A percentile compares a stretch with the other conserved stretches of the same genome.
These are phyloP conservation scores for Suhomyces tanzawaensis DNA, from an alignment of 805 yeast genomes.

Conservation along the genomic window DNA sequence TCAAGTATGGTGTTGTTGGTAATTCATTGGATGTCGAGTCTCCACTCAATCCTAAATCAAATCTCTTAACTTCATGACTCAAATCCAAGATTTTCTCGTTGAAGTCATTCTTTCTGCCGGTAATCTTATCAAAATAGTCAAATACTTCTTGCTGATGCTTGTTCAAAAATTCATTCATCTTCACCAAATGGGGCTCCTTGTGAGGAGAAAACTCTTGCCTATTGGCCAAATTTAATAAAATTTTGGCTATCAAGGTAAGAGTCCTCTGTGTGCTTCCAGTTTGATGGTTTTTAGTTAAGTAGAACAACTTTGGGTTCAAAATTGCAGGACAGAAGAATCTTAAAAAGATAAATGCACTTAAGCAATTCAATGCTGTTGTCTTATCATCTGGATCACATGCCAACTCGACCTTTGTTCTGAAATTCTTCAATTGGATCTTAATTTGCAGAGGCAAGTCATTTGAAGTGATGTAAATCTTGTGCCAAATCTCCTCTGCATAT, in stretches of 20 bases:
- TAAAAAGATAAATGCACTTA: slow-evolving; percentile 80
- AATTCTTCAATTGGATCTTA: slow-evolving; percentile 58
- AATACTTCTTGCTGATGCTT: slow-evolving; percentile 55
- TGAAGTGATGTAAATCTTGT: slow-evolving; percentile 57
- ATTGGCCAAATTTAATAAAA: slow-evolving; percentile 75
- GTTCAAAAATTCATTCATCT: slow-evolving; percentile 66
- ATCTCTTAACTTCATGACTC: slow-evolving; percentile 55
- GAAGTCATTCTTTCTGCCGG: slow-evolving; percentile 68
- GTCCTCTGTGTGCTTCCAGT: slow-evolving; percentile 72
- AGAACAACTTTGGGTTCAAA: slow-evolving; percentile 82
- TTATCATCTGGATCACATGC: slow-evolving; percentile 56
- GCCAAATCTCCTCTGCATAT: slow-evolving; percentile 64
- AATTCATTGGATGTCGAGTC: slow-evolving; percentile 52
- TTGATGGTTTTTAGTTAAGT: slow-evolving; percentile 67
- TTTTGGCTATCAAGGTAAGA: slow-evolving; percentile 76
- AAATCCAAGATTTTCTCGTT: slow-evolving; percentile 55
- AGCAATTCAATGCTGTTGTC: slow-evolving; percentile 60
- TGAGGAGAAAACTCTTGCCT: slow-evolving; percentile 67
- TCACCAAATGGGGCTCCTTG: slow-evolving; percentile 78
- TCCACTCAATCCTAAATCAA: slow-evolving; percentile 54
- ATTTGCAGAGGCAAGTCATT: slow-evolving; percentile 73
- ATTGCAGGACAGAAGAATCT: slow-evolving; percentile 82
- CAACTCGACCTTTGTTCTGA: slow-evolving; percentile 63
- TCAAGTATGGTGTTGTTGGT: slow-evolving; percentile 66
- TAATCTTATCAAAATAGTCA: slow-evolving; percentile 70